Conservation (phyloP, 1,284 basidiomycete genomes). For the Microbotryum scabiosae region DNA sequence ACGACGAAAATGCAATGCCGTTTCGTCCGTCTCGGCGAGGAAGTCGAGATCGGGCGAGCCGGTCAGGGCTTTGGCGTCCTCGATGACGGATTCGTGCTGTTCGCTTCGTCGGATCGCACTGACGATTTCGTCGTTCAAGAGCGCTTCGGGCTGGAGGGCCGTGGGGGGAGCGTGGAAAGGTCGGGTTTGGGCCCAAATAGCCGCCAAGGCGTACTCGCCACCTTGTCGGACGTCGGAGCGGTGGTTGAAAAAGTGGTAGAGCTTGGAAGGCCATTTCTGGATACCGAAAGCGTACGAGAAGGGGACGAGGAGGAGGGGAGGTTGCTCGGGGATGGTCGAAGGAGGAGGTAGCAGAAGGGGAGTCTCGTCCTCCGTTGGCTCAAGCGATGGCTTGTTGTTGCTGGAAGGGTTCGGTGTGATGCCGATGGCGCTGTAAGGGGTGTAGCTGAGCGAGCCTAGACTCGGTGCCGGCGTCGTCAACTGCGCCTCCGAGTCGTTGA, state of each 20-base stretch:
- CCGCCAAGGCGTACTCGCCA: slow-evolving; percentile 67
- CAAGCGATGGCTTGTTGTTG: background rate
- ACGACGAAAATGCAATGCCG: slow-evolving; percentile 36
- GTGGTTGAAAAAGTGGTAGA: slow-evolving; percentile 86
- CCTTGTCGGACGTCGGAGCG: slow-evolving; percentile 68
- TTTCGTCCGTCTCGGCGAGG: slow-evolving; percentile 22
- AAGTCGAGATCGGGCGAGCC: slow-evolving; percentile 27
- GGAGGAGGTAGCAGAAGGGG: slow-evolving; percentile 48
- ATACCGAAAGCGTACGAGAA: slow-evolving; percentile 81
- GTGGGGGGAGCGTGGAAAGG: slow-evolving; percentile 47
- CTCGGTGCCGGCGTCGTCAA: no score
- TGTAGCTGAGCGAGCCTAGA: background rate
- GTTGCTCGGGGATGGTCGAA: slow-evolving; percentile 58
- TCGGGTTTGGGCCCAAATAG: slow-evolving; percentile 60
- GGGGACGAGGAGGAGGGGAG: slow-evolving; percentile 78
- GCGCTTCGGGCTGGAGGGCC: slow-evolving; percentile 2
- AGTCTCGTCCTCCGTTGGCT: slow-evolving; percentile 30
- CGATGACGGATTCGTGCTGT: slow-evolving; percentile 10
- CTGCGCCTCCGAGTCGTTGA: background rate
- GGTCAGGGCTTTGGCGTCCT: slow-evolving; percentile 28
- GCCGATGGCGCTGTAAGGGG: slow-evolving; percentile 1
- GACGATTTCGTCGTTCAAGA: slow-evolving; percentile 20
- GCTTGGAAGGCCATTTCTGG: slow-evolving; percentile 76
- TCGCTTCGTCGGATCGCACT: slow-evolving; percentile 17
- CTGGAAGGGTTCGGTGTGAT: background rate